phyloP scores from a whole-genome alignment of 805 yeast species.

The Millerago galiae region DNA sequence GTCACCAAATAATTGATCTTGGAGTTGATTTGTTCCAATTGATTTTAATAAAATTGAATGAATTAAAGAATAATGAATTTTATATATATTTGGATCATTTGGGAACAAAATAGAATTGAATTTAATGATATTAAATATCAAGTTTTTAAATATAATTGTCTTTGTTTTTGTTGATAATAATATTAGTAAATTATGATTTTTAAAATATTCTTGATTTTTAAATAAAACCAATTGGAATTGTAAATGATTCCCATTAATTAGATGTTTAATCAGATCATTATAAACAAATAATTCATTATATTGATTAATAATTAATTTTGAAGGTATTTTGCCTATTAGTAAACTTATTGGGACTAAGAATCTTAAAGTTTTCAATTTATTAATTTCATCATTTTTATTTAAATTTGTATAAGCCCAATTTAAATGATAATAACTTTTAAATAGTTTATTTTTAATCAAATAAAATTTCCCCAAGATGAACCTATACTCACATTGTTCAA shows the following conservation, averaged over 20 bases:
- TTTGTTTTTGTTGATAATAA: constrained; percentile 40
- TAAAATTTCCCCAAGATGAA: constrained; percentile 48
- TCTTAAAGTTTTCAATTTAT: constrained; percentile 31
- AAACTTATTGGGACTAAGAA: constrained; percentile 47
- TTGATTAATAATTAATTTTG: constrained; percentile 22
- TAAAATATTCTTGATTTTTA: constrained; percentile 33
- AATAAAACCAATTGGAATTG: constrained; percentile 29
- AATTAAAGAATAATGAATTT: constrained; percentile 10
- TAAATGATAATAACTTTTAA: constrained; percentile 41
- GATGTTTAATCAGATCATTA: constrained; percentile 28
- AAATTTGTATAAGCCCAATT: constrained; percentile 33
- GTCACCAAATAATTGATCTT: constrained; percentile 9
- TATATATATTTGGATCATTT: constrained; percentile 6
- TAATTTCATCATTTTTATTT: constrained; percentile 6
- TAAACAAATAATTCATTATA: constrained; percentile 30
- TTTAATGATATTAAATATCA: constrained; percentile 21
- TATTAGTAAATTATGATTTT: constrained; percentile 32
- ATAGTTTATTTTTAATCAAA: constrained; percentile 44
- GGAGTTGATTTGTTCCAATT: constrained; percentile 15
- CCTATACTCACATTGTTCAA: constrained; percentile 46
- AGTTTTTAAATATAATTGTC: constrained; percentile 41
- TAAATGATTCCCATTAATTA: constrained; percentile 37
- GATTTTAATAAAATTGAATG: constrained; percentile 21
- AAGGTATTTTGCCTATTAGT: constrained; percentile 45
- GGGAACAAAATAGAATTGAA: not conserved